These are phyloP conservation scores for Pontederia paniculata DNA, from an alignment of 176 grass and related monocot genomes.

Conservation along the genomic window DNA sequence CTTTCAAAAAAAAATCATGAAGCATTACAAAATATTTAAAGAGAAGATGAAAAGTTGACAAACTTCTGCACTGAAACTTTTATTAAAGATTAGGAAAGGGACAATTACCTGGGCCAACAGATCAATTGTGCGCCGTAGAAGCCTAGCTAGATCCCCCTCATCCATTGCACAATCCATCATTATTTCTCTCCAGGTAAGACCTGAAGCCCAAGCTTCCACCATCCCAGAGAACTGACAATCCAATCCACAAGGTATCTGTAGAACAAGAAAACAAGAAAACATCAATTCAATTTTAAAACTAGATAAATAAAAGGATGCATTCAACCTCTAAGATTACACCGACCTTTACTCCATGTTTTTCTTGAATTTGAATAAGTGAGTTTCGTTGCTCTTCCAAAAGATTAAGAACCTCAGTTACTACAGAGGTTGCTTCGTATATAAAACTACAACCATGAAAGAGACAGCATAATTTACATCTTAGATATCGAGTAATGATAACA, in stretches of 20 bases:
- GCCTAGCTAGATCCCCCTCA: conserved; percentile 85
- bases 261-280: conserved; percentile 20
- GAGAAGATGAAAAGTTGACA: background rate
- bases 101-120: conserved; percentile 68
- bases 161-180: conserved; percentile 99
- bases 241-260: conserved; percentile 78
- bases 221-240: conserved; percentile 91
- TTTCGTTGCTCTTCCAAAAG: conserved; percentile 80
- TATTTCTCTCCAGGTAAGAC: conserved; percentile 93
- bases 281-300: background rate
- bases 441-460: conserved; percentile 39
- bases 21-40: background rate
- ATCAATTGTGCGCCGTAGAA: conserved; percentile 86
- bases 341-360: conserved; percentile 72
- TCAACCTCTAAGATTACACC: background rate
- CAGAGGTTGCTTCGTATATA: conserved; percentile 87
- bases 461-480: conserved; percentile 3
- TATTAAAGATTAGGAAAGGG: background rate
- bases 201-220: conserved; percentile 97
- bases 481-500: background rate
- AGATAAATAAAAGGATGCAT: background rate
- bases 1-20: too few relatives aligned
- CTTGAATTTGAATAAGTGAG: conserved; percentile 69
- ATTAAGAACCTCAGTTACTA: conserved; percentile 72
- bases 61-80: background rate